Evolutionary conservation across 1,284 basidiomycete genomes (phyloP), one percentile per base, ranked within the genome.

Genomic region (Boletus sp.): DNA sequence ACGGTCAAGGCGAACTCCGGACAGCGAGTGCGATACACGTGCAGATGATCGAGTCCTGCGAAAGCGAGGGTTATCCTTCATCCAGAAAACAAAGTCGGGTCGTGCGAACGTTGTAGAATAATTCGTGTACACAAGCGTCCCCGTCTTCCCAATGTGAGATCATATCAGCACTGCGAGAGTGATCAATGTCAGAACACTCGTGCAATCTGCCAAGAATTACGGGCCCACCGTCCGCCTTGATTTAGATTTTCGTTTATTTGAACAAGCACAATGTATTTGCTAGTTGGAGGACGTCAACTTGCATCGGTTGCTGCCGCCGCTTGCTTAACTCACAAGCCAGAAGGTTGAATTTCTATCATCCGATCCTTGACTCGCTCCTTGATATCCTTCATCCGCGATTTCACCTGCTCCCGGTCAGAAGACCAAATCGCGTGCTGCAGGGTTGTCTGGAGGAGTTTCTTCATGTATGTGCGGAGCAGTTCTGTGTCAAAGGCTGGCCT

Each of bases 231-330:
- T 59, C 84, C 85, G 48, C 86, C 88, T 65, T 91, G 88, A 5
- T 84, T 84, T 49, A 79, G 69, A 59, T 90, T 90, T 72, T 89
- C 85, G 63, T 81, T 86, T 53, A 88, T 82, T 61, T 89, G 87
- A 34, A 87, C 88, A 45, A 88, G 71, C 36, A 91, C 88, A 49
- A 90, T 80, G 62, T 88, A 91, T 72, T 91, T 91, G 62, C 87
- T 90, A 56, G 41, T 43, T 56, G 46, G 23, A 32, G 54, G 46
- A 41, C 37, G 51, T 64, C 51, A 65, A 49, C 35, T 22, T 51
- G 42, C 33, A 25, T 32, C 37, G 30, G 41, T 25, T n/a, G 30
- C 41, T 13, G 25, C 32, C 34, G 42, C 30, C 13, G n/a, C 8
- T 20, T 23, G 14, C n/a, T n/a, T n/a, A 4, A 75, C 87, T 78